Base-by-base conservation (phyloP, 2,329 filamentous ascomycete species). In the Tolypocladium capitatum region DNA sequence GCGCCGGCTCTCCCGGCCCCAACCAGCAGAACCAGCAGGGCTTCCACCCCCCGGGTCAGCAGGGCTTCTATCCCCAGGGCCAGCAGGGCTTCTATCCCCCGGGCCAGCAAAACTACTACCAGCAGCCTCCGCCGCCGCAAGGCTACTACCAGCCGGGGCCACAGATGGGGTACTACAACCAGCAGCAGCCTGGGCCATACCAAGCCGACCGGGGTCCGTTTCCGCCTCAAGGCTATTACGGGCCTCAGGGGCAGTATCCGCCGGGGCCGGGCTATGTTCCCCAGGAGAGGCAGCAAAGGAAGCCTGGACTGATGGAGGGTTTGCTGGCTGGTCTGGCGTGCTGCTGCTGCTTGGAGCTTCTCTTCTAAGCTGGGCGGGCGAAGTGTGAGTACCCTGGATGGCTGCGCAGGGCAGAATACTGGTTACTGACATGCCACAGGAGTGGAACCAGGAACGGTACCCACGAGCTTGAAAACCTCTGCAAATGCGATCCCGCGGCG, bases 301-400 rank as follows among this genome's bases (percentile, higher is more conserved):
- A 55, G 48, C 53, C 60, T 27, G 65, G 70, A 42, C 53, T 68
- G 47, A 54, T 75, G 38, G 68, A 69, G 32, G 72, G 70, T 38
- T 58, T 76, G 46, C 55, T 77, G 16, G 75, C 72, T 16, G 67
- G 67, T 52, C 57, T 76, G 50, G 76, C 76, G 1, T 78, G 75
- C 60, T 80, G 76, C 59, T 80, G 76, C 63, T 80, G 76, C 57
- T 58, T 80, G 56, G 76, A 80, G 53, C 64, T 68, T 41, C 58
- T 79, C n/a, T 78, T 77, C 56, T 80, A 72, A 62, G 48, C 31
- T 28, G 21, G 14, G 11, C 7, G 16, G 5, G 4, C 16, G 6
- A 16, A 13, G n/a, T 18, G 38, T 41, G 28, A n/a, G 38, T 28
- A n/a, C 38, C 2, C 24, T 18, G 38, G 16, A 27, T 36, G 10